Conservation (phyloP, 257 asterid genomes). For the Nicotiana noctiflora region DNA sequence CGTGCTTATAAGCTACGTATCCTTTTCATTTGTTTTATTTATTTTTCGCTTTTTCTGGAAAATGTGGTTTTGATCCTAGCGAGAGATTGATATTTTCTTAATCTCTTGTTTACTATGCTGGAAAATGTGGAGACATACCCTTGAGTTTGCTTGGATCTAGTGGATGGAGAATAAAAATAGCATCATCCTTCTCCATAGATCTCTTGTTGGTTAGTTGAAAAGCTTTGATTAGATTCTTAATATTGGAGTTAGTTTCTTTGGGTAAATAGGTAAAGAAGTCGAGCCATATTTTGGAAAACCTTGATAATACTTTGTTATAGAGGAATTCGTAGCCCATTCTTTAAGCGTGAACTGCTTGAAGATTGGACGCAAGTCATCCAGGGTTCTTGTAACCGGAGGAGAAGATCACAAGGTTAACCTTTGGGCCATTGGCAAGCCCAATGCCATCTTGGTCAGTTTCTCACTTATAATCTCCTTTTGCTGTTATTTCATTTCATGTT, state of each 20-base stretch:
- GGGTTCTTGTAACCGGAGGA: slow-evolving; percentile 98
- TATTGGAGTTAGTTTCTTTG: neutral
- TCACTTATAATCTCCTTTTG: slow-evolving; percentile 5
- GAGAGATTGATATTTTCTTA: neutral
- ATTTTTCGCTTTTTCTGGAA: neutral
- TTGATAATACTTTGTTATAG: slow-evolving; percentile 48
- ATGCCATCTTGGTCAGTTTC: slow-evolving; percentile 85
- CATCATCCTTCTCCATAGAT: neutral
- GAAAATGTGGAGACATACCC: slow-evolving; percentile 1
- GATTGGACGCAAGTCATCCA: slow-evolving; percentile 89
- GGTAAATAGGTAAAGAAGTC: neutral
- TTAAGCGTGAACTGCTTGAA: slow-evolving; percentile 91
- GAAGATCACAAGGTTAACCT: slow-evolving; percentile 99
- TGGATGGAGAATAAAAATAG: neutral
- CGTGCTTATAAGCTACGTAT: slow-evolving; percentile 99
- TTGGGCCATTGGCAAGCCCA: slow-evolving; percentile 99
- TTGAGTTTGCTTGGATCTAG: neutral
- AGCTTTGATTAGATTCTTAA: neutral
- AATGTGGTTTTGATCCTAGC: slow-evolving; percentile 11
- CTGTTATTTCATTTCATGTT: slow-evolving; percentile 5
- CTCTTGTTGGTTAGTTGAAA: neutral
- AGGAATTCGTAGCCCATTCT: slow-evolving; percentile 99
- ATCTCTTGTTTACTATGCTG: neutral
- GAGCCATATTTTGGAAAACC: slow-evolving; percentile 31
- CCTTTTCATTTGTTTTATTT: slow-evolving; percentile 35